Evolutionary conservation across 192 early-diverging fungal species (phyloP), one percentile per base, ranked within the genome.

Genomic region (Rhizoclosmatium globosum): DNA sequence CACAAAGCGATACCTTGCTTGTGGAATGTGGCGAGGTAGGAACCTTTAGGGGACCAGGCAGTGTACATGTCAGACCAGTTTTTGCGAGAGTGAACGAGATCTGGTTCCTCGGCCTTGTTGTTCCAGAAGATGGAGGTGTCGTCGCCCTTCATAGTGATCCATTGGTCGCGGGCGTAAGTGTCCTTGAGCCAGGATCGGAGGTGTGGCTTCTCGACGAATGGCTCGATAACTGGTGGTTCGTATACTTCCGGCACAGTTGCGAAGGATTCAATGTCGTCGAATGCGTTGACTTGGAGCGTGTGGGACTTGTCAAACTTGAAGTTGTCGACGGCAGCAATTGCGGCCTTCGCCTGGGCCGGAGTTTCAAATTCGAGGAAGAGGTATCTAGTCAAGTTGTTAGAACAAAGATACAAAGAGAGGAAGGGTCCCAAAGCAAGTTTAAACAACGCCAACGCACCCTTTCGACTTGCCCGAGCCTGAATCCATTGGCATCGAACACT

Each of bases 11-110:
- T 91, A 72, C 98, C 98, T 82, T 94, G 95, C 66, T 89, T 87
- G 81, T 99, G 98, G 89, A 97, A 92, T 23, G 98, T 97, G 48
- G 93, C 89, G 66, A 99, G 87, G 84, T 95, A 99, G 23, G 94
- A 93, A 56, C 98, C 98, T 41, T 92, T 85, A 11, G 98, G 95
- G 42, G 98, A 99, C 96, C 97, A 99, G 76, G 93, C 86, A 50
- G 97, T 90, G 79, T 95, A 96, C 65, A 92, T 92, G 80, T 97
- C 97, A 60, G 96, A 97, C 97, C 96, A 98, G 90, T 97, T 92
- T 83, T 91, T 84, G 48, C 93, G 85, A 58, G 81, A 83, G 82
- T 95, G 86, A 42, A 87, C 92, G 38, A 92, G 84, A 75, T 98
- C 95, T 2, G 96, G 92, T 21, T 87, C 70, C 69, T 98, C 60